A percentile compares a stretch with the other conserved stretches of the same genome.
Conservation (phyloP, 164 flowering plant species). For the Houttuynia cordata region DNA sequence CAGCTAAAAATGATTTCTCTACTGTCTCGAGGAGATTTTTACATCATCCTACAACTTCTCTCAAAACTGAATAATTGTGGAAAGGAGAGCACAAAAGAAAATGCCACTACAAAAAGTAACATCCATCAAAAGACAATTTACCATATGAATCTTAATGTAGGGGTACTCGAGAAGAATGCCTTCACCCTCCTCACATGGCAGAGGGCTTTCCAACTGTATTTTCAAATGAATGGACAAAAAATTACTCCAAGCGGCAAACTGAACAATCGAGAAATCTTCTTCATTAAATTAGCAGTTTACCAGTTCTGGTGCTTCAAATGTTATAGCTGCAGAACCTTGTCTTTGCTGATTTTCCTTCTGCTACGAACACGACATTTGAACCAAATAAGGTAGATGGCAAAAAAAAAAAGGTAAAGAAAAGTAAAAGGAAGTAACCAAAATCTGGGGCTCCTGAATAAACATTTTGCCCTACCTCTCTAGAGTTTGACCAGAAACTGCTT, state of each 20-base stretch:
- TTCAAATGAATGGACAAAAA: background rate
- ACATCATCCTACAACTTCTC: background rate
- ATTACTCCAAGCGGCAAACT: background rate
- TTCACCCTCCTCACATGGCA: slow-evolving; percentile 10
- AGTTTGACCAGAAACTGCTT: too few relatives aligned
- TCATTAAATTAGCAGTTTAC: background rate
- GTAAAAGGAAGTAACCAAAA: too few relatives aligned
- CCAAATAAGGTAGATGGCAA: too few relatives aligned
- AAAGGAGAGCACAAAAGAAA: background rate
- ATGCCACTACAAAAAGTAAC: background rate
- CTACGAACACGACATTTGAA: background rate
- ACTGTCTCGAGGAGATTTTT: too few relatives aligned
- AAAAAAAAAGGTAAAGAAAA: too few relatives aligned
- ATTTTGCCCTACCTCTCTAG: too few relatives aligned
- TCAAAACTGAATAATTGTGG: background rate
- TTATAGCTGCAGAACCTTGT: background rate
- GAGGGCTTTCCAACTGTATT: slow-evolving; percentile 10
- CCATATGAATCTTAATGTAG: slow-evolving; percentile 23
- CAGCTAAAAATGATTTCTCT: too few relatives aligned
- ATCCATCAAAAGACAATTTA: slow-evolving; percentile 6
- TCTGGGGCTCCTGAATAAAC: too few relatives aligned
- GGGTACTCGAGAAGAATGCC: slow-evolving; percentile 18
- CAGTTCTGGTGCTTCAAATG: slow-evolving; percentile 55
- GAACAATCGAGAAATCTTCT: background rate
- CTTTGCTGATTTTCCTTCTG: background rate